Conservation (phyloP, 805 yeast species). For the Ogataea neopini region DNA sequence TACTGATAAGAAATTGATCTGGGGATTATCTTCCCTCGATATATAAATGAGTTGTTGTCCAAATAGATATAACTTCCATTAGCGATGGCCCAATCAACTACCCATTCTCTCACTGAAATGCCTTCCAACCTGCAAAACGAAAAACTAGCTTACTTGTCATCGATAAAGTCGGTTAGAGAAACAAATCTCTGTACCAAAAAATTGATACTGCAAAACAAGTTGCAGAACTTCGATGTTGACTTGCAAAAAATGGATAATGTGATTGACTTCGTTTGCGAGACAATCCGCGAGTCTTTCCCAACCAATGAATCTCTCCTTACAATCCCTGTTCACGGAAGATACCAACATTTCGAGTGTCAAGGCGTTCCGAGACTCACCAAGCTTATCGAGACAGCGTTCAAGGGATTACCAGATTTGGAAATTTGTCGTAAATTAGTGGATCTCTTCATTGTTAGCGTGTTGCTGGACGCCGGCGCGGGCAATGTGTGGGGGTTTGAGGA, state of each 20-base stretch:
- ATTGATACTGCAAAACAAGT: conserved; percentile 38
- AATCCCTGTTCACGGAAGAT: conserved; percentile 69
- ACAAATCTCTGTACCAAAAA: conserved; percentile 46
- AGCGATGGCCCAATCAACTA: not conserved
- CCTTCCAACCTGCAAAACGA: conserved; percentile 13
- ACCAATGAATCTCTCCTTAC: conserved; percentile 37
- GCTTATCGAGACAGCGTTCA: conserved; percentile 42
- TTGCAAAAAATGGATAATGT: conserved; percentile 41
- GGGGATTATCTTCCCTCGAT: not conserved
- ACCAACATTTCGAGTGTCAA: conserved; percentile 63
- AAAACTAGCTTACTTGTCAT: conserved; percentile 38
- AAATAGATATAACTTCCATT: too few relatives aligned
- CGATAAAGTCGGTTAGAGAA: conserved; percentile 59
- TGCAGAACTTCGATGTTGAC: conserved; percentile 49
- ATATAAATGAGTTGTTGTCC: not conserved
- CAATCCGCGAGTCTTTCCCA: conserved; percentile 48
- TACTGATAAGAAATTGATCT: conserved; percentile 6
- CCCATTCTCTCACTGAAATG: conserved; percentile 2
- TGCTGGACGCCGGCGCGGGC: conserved; percentile 72
- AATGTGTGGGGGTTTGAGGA: conserved; percentile 54
- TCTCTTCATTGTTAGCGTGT: conserved; percentile 58
- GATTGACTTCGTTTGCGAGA: conserved; percentile 46
- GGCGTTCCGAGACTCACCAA: conserved; percentile 45
- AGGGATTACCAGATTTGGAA: conserved; percentile 36
- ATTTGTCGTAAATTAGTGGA: conserved; percentile 57